Percentiles rank a stretch among this genome's conserved stretches.
Evolutionary conservation across 2,329 filamentous ascomycete species (phyloP).

Genomic region (Ploettnerulaceae sp.): DNA sequence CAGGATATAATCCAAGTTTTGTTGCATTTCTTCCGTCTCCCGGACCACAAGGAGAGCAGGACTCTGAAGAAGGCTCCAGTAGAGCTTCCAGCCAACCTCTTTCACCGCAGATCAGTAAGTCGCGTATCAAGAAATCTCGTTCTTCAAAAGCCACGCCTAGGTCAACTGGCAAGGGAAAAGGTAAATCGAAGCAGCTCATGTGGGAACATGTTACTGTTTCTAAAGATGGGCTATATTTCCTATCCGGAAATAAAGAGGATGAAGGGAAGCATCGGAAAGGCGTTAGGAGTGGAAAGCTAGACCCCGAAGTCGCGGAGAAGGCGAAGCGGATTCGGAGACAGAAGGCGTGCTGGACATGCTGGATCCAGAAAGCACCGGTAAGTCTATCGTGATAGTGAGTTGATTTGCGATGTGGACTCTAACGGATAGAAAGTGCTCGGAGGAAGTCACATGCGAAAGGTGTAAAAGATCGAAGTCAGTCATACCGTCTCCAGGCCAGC

Average conservation of each 20-base stretch:
- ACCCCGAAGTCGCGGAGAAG: conserved; percentile 19
- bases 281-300: conserved; percentile 19
- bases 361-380: conserved; percentile 25
- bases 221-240: conserved; percentile 10
- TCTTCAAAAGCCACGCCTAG: background rate
- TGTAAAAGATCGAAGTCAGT: conserved; percentile 21
- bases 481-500: conserved; percentile 7
- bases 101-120: conserved; percentile 1
- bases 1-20: conserved; percentile 13
- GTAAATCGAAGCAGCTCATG: background rate
- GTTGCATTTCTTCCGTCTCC: conserved; percentile 18
- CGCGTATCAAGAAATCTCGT: background rate
- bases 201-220: conserved; percentile 16
- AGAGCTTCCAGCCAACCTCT: conserved; percentile 1
- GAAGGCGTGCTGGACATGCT: conserved; percentile 27
- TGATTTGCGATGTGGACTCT: background rate
- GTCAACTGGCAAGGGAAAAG: conserved; percentile 12
- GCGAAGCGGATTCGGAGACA: conserved; percentile 20
- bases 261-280: conserved; percentile 10
- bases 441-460: conserved; percentile 20
- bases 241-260: conserved; percentile 4
- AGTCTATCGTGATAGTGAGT: background rate
- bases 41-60: conserved; percentile 13
- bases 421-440: conserved; percentile 18
- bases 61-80: conserved; percentile 5